Evolutionary conservation across 352 stramenopile species (phyloP), one percentile per base, ranked within the genome.

Genomic region (Phytophthora foliorum): DNA sequence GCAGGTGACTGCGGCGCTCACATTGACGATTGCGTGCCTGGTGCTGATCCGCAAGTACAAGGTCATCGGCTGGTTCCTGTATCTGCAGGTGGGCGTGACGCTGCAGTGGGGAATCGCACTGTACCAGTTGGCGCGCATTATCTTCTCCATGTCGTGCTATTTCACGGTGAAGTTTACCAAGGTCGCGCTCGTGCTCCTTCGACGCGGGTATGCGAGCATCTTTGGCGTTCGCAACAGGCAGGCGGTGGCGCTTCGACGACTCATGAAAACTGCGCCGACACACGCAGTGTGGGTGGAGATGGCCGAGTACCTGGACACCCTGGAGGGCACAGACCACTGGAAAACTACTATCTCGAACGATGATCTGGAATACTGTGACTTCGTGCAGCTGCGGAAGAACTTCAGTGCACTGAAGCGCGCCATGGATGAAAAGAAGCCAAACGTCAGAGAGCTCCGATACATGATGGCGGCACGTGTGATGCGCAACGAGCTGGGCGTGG

Each of bases 31-130:
- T 22, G 50, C 67, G 1, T 57, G 69, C 13, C 53, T 77, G 16
- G 65, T 76, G 22, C 60, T 90, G 16, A 63, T 81, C 7, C 42
- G 82, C 38, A 89, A 89, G 68, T 92, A 83, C 71, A 86, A 90
- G 38, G 78, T 60, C 57, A 71, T 90, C 29, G 84, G 83, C 11
- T 92, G 83, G 81, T 90, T 83, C 51, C 64, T 75, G 38, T 83
- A 79, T 41, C 62, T 90, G 14, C 84, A 91, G 48, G 31, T 80
- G 6, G 81, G 81, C 6, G 75, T 90, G 27, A 74, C 86, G n/a
- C 48, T 90, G 45, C 84, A 92, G 57, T 91, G 82, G 84, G 70
- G 75, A 31, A 75, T 92, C 24, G 84, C 84, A 22, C 48, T 92
- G 21, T 92, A 92, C 46, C 84, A 92, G 50, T 60, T 92, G 51